Evolutionary conservation across 2,329 filamentous ascomycete species (phyloP).

Genomic region (Xylariaceae sp.): DNA sequence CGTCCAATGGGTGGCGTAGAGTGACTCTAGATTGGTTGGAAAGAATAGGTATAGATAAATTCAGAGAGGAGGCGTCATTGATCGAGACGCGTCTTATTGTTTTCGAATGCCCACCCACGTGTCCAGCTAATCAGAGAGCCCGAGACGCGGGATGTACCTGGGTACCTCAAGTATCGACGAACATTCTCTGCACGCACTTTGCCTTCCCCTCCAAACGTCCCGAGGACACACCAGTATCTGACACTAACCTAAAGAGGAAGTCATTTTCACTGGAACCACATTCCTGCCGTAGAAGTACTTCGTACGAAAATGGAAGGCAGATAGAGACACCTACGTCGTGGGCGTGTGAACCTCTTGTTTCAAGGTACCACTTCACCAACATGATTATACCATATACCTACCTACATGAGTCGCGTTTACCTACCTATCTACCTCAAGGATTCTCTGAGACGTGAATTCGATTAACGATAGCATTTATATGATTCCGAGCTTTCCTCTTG

Average conservation of each 20-base stretch:
- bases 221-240: not conserved
- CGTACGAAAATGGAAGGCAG: too few relatives aligned
- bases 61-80: slow-evolving; percentile 2
- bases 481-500: too few relatives aligned
- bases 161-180: too few relatives aligned
- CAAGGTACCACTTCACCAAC: too few relatives aligned
- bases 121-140: slow-evolving; percentile 15
- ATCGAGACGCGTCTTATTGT: slow-evolving; percentile 17
- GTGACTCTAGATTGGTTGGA: slow-evolving; percentile 18
- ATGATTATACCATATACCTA: too few relatives aligned
- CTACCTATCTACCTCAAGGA: too few relatives aligned
- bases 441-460: too few relatives aligned
- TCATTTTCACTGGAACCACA: not conserved
- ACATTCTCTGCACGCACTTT: not conserved
- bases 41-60: not conserved
- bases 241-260: not conserved
- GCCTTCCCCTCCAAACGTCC: not conserved
- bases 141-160: not conserved
- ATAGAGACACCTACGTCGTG: too few relatives aligned
- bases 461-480: too few relatives aligned
- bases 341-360: too few relatives aligned
- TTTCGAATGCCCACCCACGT: slow-evolving; percentile 13
- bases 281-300: not conserved
- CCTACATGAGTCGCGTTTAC: too few relatives aligned
- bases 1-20: slow-evolving; percentile 15